Evolutionary conservation across 192 early-diverging fungal genomes (phyloP), one percentile per base, ranked within the genome.

Genomic region (Chytriomyces confervae): DNA sequence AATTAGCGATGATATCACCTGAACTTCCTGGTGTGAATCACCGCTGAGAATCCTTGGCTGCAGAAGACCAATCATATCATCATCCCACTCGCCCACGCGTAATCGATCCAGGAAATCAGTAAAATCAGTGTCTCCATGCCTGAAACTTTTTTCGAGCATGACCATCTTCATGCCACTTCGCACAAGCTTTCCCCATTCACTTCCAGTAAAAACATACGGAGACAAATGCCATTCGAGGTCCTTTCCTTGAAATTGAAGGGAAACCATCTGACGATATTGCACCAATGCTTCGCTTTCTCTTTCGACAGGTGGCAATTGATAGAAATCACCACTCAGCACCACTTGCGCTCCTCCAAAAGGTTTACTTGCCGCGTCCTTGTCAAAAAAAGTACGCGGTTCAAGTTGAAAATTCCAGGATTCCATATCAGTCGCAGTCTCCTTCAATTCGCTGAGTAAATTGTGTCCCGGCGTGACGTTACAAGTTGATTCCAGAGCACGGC

Each of bases 271-370:
- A 8, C 74, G 61, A 43, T 66, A 66, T 29, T 61, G 69, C 16
- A 48, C 23, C 65, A 72, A 46, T 27, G 29, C 76, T 11, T 71
- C 67, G 7, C 27, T 29, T 44, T 72, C 63, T 7, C 48, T 20
- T 53, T 68, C 66, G 29, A 88, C 77, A 8, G 87, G 87, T 7
- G 87, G 87, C 5, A 88, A 74, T 69, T 89, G 87, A 44, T 71
- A 79, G 57, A 89, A 89, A 70, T 89, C 87, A 4, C 87, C 87
- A 36, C 68, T 71, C 5, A 87, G 62, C 18, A 89, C 75, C 27
- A 89, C 75, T 69, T 89, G 85, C 29, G 82, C 71, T 11, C 84
- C 84, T 18, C 83, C 84, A 83, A 87, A 89, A 0, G 84, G 77
- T 44, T 62, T 18, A 5, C 16, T 48, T 10, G 11, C 9, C 43